Conservation (phyloP, 805 yeast genomes). For the Ogataea methanolica region DNA sequence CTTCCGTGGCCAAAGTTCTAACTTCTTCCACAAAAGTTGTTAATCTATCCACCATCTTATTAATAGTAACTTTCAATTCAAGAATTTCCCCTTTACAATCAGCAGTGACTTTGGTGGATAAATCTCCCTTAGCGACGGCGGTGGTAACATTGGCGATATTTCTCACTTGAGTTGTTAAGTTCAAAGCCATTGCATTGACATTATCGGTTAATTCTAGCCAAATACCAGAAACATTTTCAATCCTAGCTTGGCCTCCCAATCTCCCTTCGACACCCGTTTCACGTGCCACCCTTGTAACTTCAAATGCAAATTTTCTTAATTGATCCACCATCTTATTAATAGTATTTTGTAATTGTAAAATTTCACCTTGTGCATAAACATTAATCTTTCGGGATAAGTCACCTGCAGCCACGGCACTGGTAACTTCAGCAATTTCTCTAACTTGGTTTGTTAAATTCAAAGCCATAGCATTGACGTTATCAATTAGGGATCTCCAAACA, state of each 20-base stretch:
- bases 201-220: constrained; percentile 87
- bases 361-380: constrained; percentile 91
- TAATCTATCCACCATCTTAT: constrained; percentile 84
- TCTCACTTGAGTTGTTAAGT: constrained; percentile 83
- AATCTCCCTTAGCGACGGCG: constrained; percentile 81
- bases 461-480: constrained; percentile 87
- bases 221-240: constrained; percentile 75
- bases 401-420: constrained; percentile 84
- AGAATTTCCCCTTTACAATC: constrained; percentile 77
- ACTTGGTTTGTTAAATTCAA: constrained; percentile 81
- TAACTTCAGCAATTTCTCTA: constrained; percentile 84
- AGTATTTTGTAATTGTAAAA: constrained; percentile 77
- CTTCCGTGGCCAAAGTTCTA: constrained; percentile 83
- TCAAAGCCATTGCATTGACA: constrained; percentile 86
- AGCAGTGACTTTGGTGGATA: constrained; percentile 80
- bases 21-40: constrained; percentile 81
- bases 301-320: constrained; percentile 75
- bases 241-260: constrained; percentile 82
- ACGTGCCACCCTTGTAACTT: constrained; percentile 80
- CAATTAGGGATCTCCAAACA: constrained; percentile 80
- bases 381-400: constrained; percentile 78
- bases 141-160: constrained; percentile 85
- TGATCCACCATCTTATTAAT: constrained; percentile 89
- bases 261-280: constrained; percentile 90
- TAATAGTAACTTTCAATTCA: constrained; percentile 76